These are phyloP conservation scores for Skeletonema menzelii DNA, from an alignment of 108 stramenopile genomes.

Conservation along the genomic window DNA sequence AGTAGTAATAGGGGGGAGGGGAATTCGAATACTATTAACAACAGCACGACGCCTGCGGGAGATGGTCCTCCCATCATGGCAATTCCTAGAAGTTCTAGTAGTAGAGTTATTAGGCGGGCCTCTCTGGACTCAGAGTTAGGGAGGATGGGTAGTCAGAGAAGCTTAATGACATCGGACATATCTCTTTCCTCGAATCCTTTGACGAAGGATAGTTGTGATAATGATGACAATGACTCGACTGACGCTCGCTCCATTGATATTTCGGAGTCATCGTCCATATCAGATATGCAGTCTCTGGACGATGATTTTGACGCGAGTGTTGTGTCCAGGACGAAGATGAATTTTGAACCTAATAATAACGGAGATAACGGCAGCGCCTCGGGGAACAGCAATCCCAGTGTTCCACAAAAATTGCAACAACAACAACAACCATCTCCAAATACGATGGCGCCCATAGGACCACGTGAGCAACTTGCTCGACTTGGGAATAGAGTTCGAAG, in stretches of 20 bases:
- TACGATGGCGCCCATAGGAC: neutral
- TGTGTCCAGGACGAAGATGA: conserved; percentile 19
- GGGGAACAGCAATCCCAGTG: neutral
- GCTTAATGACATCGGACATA: neutral
- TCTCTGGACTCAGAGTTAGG: neutral
- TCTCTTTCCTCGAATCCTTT: neutral
- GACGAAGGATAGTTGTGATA: neutral
- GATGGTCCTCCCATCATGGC: neutral
- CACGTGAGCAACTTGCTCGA: neutral
- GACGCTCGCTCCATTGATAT: conserved; percentile 8
- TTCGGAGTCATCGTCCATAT: conserved; percentile 9
- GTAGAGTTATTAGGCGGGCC: neutral
- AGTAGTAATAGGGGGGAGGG: neutral
- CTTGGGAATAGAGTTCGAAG: neutral
- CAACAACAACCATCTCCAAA: neutral
- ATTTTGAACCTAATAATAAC: neutral
- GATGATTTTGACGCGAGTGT: conserved; percentile 17
- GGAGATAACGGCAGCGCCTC: neutral
- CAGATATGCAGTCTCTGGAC: neutral
- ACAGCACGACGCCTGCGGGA: neutral
- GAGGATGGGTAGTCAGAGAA: neutral
- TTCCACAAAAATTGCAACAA: neutral
- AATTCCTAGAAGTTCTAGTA: neutral
- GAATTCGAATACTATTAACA: neutral
- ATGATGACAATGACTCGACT: conserved; percentile 3